Evolutionary conservation across 768 basidiomycete species (phyloP), one percentile per base, ranked within the genome.

Genomic region (Rhodotorula diobovata): DNA sequence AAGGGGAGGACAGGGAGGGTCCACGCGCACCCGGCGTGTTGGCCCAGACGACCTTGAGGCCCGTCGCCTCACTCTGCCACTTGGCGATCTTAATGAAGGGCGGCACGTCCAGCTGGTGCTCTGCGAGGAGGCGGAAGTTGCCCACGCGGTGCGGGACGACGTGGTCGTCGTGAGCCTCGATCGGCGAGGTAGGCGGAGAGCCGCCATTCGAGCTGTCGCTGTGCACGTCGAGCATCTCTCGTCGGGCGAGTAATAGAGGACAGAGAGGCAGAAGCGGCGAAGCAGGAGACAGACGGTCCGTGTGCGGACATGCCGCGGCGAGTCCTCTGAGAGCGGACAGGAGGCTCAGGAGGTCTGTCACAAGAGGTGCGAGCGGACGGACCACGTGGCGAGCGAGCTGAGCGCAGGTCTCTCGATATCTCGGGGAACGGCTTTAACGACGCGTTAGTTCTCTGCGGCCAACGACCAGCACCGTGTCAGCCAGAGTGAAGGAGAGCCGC

Each of bases 21-120:
- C 8, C 25, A 50, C 23, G 11, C 54, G n/a, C 16, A 37, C 64
- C 69, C 16, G 69, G 69, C 41, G 43, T 56, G 43, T 75, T 67
- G 14, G 62, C 68, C 64, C 65, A 73, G 56, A 70, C 53, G 28
- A 73, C 72, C 37, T 46, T 67, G 34, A 73, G 65, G 0, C 72
- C 72, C 0, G 39, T 48, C 43, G 50, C 56, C 39, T 59, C 43
- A 37, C 68, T 70, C 43, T 37, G 43, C 68, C 68, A 73, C 54
- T 73, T 73, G n/a, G 48, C 64, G 41, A 73, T 51, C 16, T 23
- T 61, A 11, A 37, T 66, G n/a, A 32, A 41, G 20, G 62, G 55
- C 15, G 64, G 32, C 11, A 32, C 54, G 5, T 63, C 57, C 45
- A 73, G 60, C 65, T 53, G 41, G 56, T 50, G 48, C 35, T 58